Base-by-base conservation (phyloP, 2,329 filamentous ascomycete genomes). In the Epichloe sibirici region DNA sequence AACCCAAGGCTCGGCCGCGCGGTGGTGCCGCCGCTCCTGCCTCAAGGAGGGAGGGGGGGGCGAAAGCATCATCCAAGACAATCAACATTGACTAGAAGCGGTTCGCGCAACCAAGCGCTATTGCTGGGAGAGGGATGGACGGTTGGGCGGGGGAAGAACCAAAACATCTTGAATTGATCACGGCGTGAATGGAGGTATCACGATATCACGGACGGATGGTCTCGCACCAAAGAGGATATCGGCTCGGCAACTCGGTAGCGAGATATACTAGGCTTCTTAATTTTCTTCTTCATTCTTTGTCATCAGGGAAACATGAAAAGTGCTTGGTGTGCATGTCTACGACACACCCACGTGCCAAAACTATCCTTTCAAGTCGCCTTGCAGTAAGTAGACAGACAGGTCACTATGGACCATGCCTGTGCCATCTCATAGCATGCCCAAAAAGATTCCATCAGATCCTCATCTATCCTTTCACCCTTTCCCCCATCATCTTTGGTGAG, bases 11-110 rank as follows among this genome's bases (percentile, higher is more conserved):
- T 23, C 59, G 63, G 7, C 54, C 62, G 11, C 57, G 60, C 28
- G 62, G 61, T 5, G 62, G 63, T 49, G 59, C 60, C 0, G 58
- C 58, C 9, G 55, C 57, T 9, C 55, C 58, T 44, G 45, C 62
- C 43, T 57, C 64, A 46, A 60, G 65, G 44, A 65, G 65, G 35
- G 63, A 61, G 0, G 63, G 62, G 0, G 11, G 50, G 35, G 54
- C 59, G 23, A 56, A 60, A 45, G 31, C 47, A 46, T 37, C 48
- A 6, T 38, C 48, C 17, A 49, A 15, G 23, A 57, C 57, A 9
- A 48, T 57, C 34, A 47, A 52, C 23, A 53, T 56, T 17, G 52
- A 56, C 45, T 55, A 49, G 28, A 31, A 11, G 28, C 3, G 28
- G 28, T 11, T 31, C 28, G 28, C 28, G 28, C 28, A 31, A 1